These are phyloP conservation scores for Niebla homalea DNA, from an alignment of 495 filamentous ascomycete genomes.

Conservation along the genomic window DNA sequence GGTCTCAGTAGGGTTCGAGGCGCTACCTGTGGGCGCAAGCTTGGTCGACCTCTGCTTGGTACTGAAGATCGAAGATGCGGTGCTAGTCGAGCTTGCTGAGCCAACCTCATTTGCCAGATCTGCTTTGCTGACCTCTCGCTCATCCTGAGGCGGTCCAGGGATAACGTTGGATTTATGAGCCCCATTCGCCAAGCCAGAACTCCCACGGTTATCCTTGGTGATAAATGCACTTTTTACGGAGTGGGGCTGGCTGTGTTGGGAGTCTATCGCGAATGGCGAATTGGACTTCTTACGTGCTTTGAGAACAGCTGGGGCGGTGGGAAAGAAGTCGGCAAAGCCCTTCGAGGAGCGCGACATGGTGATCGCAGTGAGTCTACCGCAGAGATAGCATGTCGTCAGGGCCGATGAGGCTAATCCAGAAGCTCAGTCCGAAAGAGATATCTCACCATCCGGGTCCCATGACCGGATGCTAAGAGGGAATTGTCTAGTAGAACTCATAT, in stretches of 20 bases:
- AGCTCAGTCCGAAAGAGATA: no score
- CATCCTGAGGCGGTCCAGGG: conserved; percentile 30
- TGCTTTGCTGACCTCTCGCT: conserved; percentile 42
- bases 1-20: conserved; percentile 44
- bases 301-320: conserved; percentile 62
- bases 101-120: conserved; percentile 52
- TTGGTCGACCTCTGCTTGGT: conserved; percentile 23
- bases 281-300: conserved; percentile 28
- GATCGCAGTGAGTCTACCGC: no score
- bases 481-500: no score
- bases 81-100: conserved; percentile 53
- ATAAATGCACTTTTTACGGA: background rate
- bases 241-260: conserved; percentile 16
- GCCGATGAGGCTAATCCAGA: no score
- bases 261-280: conserved; percentile 19
- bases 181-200: background rate
- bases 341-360: conserved; percentile 67
- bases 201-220: conserved; percentile 2
- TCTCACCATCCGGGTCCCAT: no score
- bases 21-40: conserved; percentile 33
- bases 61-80: conserved; percentile 50
- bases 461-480: no score
- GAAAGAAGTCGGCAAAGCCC: conserved; percentile 84
- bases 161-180: background rate
- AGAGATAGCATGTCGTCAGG: no score